Evolutionary conservation across 352 stramenopile genomes (phyloP), one percentile per base, ranked within the genome.

Genomic region (Phytophthora megakarya): DNA sequence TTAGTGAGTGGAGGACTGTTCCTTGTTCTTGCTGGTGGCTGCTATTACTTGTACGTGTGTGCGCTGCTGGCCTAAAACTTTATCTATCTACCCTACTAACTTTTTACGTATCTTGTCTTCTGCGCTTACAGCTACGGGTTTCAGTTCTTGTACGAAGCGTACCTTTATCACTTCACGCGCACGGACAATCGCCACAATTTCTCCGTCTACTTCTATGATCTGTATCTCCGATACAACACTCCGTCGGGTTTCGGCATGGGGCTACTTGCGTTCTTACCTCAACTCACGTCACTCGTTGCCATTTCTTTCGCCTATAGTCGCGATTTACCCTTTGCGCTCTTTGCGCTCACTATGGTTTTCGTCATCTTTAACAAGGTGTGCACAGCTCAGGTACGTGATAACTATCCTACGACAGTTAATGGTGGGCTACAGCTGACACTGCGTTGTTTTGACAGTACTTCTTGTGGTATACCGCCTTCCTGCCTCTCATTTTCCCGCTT

Each of bases 101-200:
- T 40, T 25, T 28, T 23, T 46, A 3, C 13, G 30, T 35, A 35
- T 35, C 30, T 35, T 11, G 30, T 35, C 30, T 21, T 28, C 19
- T 54, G 19, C 44, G 28, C 28, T 18, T 37, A 1, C 56, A 93
- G 84, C 23, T 96, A 96, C 51, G 98, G 97, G 4, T 90, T 88
- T 51, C 75, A 91, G 60, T 99, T 98, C 62, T 64, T 99, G 19
- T 88, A 98, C 56, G 91, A 99, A 70, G 91, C 96, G 26, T 92
- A 99, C 40, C 64, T 99, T n/a, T 99, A 99, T 70, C 98, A 99
- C 65, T 96, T 99, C 61, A 93, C 86, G 22, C 92, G 98, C 30
- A 96, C 97, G 1, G 98, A 99, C 85, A 98, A 99, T 76, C 94
- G 97, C 22, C 98, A 99, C 81, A 99, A 99, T 73, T 99, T 99